A percentile compares a stretch with the other conserved stretches of the same genome.
These are phyloP conservation scores for Afroboletus lepidellus DNA, from an alignment of 1,284 basidiomycete species.

Conservation along the genomic window DNA sequence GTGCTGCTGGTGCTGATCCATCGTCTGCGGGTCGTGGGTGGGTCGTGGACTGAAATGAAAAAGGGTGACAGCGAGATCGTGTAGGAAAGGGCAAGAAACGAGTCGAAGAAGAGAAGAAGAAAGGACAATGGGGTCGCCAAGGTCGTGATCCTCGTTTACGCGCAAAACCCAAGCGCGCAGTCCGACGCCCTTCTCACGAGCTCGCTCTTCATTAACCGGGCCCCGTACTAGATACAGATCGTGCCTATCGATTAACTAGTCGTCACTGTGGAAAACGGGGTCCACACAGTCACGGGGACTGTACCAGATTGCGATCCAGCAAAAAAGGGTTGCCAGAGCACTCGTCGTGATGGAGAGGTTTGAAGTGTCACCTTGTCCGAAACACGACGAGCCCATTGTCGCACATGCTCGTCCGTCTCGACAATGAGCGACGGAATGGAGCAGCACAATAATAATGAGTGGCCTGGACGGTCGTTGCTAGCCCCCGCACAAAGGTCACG, in stretches of 20 bases:
- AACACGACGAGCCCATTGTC: background rate
- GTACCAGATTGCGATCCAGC: background rate
- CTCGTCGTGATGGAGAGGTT: slow-evolving; percentile 18
- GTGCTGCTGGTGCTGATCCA: slow-evolving; percentile 43
- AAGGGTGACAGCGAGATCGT: slow-evolving; percentile 30
- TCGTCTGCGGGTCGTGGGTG: slow-evolving; percentile 34
- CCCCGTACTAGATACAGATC: slow-evolving; percentile 14
- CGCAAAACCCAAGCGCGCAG: slow-evolving; percentile 11
- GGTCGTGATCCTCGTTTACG: slow-evolving; percentile 30
- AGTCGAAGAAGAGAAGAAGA: slow-evolving; percentile 25
- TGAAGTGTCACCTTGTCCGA: slow-evolving; percentile 4
- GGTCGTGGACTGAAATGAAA: slow-evolving; percentile 39
- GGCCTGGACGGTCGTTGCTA: too few species aligned
- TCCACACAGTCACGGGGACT: background rate
- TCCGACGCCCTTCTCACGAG: slow-evolving; percentile 26
- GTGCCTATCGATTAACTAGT: slow-evolving; percentile 25
- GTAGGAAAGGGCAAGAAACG: slow-evolving; percentile 33
- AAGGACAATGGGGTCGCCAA: slow-evolving; percentile 25
- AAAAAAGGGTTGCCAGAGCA: slow-evolving; percentile 18
- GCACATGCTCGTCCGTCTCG: background rate
- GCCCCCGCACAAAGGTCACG: slow-evolving; percentile 16
- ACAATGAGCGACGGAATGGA: background rate
- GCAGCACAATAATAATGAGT: too few species aligned
- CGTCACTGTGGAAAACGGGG: background rate
- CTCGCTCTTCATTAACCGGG: slow-evolving; percentile 11